phyloP scores from a whole-genome alignment of 495 filamentous ascomycete species.

The Neurospora sp. region DNA sequence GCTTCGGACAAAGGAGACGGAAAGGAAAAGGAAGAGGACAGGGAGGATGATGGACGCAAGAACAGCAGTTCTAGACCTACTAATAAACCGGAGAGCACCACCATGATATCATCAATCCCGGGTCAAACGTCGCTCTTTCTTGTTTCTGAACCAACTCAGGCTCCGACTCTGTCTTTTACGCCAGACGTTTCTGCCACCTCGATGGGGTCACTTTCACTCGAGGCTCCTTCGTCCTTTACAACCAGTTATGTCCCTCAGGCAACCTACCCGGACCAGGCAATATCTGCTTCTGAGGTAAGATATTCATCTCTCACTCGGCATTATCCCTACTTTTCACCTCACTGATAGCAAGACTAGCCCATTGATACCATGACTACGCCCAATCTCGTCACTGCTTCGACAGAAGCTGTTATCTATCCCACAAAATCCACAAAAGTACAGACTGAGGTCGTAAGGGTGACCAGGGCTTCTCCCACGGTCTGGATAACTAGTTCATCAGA shows the following conservation, averaged over 20 bases:
- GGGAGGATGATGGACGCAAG: slow-evolving; percentile 3
- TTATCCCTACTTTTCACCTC: neutral
- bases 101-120: slow-evolving; percentile 1
- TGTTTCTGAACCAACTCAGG: neutral
- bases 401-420: neutral
- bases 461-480: neutral
- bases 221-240: neutral
- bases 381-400: neutral
- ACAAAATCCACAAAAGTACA: neutral
- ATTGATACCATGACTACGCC: neutral
- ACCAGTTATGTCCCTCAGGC: neutral
- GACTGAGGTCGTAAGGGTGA: neutral
- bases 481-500: neutral
- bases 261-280: slow-evolving; percentile 1
- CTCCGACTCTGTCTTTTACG: neutral
- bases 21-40: slow-evolving; percentile 4
- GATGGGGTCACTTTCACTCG: neutral
- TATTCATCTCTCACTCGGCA: neutral
- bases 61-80: neutral
- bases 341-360: neutral
- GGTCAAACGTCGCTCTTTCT: neutral
- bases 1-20: slow-evolving; percentile 3
- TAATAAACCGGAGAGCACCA: neutral
- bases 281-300: slow-evolving; percentile 8
- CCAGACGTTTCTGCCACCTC: neutral